A percentile compares a stretch with the other conserved stretches of the same genome.
phyloP scores from a whole-genome alignment of 805 yeast species.

The Kuraishia hungarica region DNA sequence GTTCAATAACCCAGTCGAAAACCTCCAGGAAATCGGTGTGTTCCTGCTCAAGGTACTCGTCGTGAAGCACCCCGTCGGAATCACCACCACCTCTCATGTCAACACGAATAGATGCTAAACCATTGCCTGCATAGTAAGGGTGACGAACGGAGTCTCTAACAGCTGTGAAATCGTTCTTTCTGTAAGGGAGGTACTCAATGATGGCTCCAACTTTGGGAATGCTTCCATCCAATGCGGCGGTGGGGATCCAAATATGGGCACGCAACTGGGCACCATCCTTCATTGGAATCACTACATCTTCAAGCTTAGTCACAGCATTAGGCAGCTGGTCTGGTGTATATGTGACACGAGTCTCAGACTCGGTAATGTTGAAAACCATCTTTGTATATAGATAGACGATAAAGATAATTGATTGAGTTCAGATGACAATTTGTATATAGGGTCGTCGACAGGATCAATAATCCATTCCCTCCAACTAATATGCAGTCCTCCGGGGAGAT shows the following conservation, averaged over 20 bases:
- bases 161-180: conserved; percentile 35
- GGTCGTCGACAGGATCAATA: neutral
- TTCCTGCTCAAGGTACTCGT: conserved; percentile 33
- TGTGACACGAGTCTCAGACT: conserved; percentile 18
- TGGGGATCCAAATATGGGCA: conserved; percentile 38
- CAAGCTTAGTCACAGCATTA: conserved; percentile 21
- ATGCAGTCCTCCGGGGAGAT: neutral
- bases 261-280: conserved; percentile 28
- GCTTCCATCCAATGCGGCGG: conserved; percentile 19
- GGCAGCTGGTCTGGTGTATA: conserved; percentile 21
- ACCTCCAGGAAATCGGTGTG: conserved; percentile 35
- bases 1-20: conserved; percentile 32
- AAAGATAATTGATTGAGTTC: neutral
- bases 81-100: conserved; percentile 39
- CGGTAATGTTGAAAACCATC: conserved; percentile 35
- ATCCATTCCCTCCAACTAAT: neutral
- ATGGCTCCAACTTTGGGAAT: conserved; percentile 25
- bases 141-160: conserved; percentile 36
- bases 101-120: conserved; percentile 33
- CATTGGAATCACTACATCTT: conserved; percentile 27
- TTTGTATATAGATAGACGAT: neutral
- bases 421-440: neutral
- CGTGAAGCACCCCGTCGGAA: conserved; percentile 30
- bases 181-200: conserved; percentile 36
- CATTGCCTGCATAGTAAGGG: conserved; percentile 38